These are phyloP conservation scores for Nakaseomyces sp. DNA, from an alignment of 1,139 yeast genomes.

Conservation along the genomic window DNA sequence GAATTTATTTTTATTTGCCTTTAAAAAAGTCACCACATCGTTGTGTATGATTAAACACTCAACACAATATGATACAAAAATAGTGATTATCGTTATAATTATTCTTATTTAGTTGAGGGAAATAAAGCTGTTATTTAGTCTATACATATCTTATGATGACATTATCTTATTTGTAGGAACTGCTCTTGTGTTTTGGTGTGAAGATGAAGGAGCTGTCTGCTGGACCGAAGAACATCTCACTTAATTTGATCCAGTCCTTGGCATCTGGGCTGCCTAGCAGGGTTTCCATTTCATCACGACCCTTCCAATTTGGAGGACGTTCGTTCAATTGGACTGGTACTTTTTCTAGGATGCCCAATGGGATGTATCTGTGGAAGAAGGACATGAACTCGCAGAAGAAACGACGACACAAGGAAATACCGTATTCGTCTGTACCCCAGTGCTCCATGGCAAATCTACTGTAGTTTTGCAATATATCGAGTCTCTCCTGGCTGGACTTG, in stretches of 20 bases:
- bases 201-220: slow-evolving; percentile 67
- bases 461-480: slow-evolving; percentile 61
- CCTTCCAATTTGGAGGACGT: slow-evolving; percentile 89
- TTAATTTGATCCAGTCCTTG: slow-evolving; percentile 89
- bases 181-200: slow-evolving; percentile 91
- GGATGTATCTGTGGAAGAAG: slow-evolving; percentile 88
- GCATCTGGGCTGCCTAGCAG: slow-evolving; percentile 77
- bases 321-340: slow-evolving; percentile 85
- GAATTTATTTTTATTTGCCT: background rate
- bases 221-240: slow-evolving; percentile 94
- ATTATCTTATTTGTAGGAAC: slow-evolving; percentile 44
- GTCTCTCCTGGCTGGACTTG: slow-evolving; percentile 80
- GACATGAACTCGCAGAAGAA: slow-evolving; percentile 91
- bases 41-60: background rate
- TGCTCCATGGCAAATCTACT: slow-evolving; percentile 82
- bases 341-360: slow-evolving; percentile 83
- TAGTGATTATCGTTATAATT: no score
- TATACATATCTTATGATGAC: no score
- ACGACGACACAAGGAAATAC: slow-evolving; percentile 79
- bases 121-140: no score
- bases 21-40: background rate
- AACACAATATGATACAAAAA: background rate
- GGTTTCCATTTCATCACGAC: slow-evolving; percentile 91
- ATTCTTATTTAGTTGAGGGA: no score
- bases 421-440: slow-evolving; percentile 97